These are phyloP conservation scores for Schizosaccharomyces japonicus DNA, from an alignment of 805 yeast genomes.

Conservation along the genomic window DNA sequence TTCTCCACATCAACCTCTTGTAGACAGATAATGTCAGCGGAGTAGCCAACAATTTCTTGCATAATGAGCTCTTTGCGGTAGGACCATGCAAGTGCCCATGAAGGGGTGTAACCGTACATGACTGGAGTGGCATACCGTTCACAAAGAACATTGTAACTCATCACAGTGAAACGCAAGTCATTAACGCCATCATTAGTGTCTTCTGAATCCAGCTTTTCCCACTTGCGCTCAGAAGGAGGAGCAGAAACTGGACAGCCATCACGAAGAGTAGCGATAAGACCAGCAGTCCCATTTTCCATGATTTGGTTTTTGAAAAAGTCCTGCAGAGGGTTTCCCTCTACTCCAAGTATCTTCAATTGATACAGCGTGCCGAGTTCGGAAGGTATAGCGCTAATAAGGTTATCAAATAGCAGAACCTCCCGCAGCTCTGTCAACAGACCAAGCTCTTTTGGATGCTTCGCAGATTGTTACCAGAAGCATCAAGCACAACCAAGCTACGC, in stretches of 20 bases:
- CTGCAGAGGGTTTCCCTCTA: slow-evolving; percentile 79
- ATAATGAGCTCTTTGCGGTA: slow-evolving; percentile 57
- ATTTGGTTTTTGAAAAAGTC: slow-evolving; percentile 37
- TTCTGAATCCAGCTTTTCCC: slow-evolving; percentile 24
- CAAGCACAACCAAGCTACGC: slow-evolving; percentile 55
- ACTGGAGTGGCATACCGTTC: slow-evolving; percentile 85
- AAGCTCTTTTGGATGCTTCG: slow-evolving; percentile 49
- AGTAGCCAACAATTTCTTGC: slow-evolving; percentile 40
- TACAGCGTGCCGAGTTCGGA: slow-evolving; percentile 63
- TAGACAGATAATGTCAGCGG: slow-evolving; percentile 63
- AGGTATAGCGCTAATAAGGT: slow-evolving; percentile 53
- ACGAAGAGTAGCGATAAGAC: slow-evolving; percentile 53
- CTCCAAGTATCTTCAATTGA: slow-evolving; percentile 66
- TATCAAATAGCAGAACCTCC: slow-evolving; percentile 71
- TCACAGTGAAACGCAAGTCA: slow-evolving; percentile 35
- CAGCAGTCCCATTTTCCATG: slow-evolving; percentile 65
- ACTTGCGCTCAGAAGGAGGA: slow-evolving; percentile 52
- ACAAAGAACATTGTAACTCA: slow-evolving; percentile 79
- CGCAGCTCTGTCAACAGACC: slow-evolving; percentile 63
- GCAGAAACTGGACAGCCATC: slow-evolving; percentile 52
- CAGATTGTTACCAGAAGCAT: slow-evolving; percentile 56
- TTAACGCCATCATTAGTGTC: slow-evolving; percentile 1
- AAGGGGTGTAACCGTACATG: slow-evolving; percentile 81
- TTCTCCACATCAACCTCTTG: slow-evolving; percentile 87
- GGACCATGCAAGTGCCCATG: slow-evolving; percentile 92